Conservation (phyloP, 1,139 yeast genomes). For the Blastobotrys indianensis region DNA sequence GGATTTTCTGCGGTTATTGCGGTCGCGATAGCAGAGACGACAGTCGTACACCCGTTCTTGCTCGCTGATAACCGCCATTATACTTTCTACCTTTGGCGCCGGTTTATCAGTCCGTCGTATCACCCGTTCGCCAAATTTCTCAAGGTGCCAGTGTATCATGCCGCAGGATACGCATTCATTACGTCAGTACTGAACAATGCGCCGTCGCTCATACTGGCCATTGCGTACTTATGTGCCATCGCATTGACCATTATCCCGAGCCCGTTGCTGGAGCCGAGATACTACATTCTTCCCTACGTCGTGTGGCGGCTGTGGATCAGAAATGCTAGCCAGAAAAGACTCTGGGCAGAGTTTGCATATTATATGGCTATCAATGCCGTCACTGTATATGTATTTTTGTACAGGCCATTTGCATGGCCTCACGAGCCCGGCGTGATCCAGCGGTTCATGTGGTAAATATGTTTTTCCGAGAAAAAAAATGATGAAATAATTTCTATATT, state of each 20-base stretch:
- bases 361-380: slow-evolving; percentile 47
- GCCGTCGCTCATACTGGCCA: slow-evolving; percentile 10
- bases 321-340: slow-evolving; percentile 30
- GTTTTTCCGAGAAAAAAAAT: too few species aligned
- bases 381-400: slow-evolving; percentile 52
- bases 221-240: slow-evolving; percentile 48
- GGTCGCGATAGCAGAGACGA: slow-evolving; percentile 49
- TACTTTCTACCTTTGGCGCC: slow-evolving; percentile 77
- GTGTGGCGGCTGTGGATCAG: slow-evolving; percentile 48
- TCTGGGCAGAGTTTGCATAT: slow-evolving; percentile 56
- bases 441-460: slow-evolving; percentile 79
- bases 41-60: slow-evolving; percentile 82
- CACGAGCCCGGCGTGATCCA: slow-evolving; percentile 53
- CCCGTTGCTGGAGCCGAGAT: slow-evolving; percentile 90
- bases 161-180: slow-evolving; percentile 44
- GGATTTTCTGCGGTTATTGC: slow-evolving; percentile 37
- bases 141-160: slow-evolving; percentile 68
- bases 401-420: slow-evolving; percentile 62
- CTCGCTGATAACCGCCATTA: slow-evolving; percentile 93
- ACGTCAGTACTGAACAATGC: slow-evolving; percentile 23
- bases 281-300: slow-evolving; percentile 74
- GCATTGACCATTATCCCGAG: slow-evolving; percentile 70
- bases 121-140: slow-evolving; percentile 25
- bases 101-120: slow-evolving; percentile 35
- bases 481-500: too few species aligned